Percentiles rank a stretch among this genome's conserved stretches.
These are phyloP conservation scores for Gossypium anomalum DNA, from an alignment of 345 rosid genomes.

Conservation along the genomic window DNA sequence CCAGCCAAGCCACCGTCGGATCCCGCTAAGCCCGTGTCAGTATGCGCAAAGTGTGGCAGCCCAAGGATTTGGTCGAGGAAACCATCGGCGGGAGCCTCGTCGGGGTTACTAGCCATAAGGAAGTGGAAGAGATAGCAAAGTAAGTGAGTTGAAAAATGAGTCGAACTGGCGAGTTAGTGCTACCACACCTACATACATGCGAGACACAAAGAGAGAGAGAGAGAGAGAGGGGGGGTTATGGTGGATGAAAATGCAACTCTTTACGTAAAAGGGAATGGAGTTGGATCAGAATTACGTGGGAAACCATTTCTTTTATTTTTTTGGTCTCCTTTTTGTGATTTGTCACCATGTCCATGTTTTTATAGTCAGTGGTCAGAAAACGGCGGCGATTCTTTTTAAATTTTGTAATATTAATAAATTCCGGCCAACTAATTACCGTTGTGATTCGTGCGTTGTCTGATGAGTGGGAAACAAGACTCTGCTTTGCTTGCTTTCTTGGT, in stretches of 20 bases:
- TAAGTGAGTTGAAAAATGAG: conserved; percentile 17
- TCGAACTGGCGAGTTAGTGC: conserved; percentile 19
- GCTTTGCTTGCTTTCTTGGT: neutral
- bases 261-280: conserved; percentile 20
- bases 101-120: conserved; percentile 75
- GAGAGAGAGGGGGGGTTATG: conserved; percentile 14
- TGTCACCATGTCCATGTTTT: neutral
- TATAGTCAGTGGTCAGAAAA: neutral
- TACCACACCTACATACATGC: conserved; percentile 40
- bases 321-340: neutral
- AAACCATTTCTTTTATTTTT: neutral
- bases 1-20: conserved; percentile 44
- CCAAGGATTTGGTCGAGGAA: conserved; percentile 91
- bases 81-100: conserved; percentile 70
- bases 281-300: conserved; percentile 5
- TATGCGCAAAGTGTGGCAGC: conserved; percentile 55
- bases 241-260: conserved; percentile 3
- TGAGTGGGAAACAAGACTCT: neutral
- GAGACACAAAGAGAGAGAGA: conserved; percentile 12
- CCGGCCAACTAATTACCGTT: neutral
- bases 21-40: conserved; percentile 51
- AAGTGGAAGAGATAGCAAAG: neutral
- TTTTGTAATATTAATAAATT: neutral
- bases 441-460: neutral
- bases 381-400: neutral